Evolutionary conservation across 306 rosid genomes (phyloP).

Genomic region (Trichosanthes truncata): DNA sequence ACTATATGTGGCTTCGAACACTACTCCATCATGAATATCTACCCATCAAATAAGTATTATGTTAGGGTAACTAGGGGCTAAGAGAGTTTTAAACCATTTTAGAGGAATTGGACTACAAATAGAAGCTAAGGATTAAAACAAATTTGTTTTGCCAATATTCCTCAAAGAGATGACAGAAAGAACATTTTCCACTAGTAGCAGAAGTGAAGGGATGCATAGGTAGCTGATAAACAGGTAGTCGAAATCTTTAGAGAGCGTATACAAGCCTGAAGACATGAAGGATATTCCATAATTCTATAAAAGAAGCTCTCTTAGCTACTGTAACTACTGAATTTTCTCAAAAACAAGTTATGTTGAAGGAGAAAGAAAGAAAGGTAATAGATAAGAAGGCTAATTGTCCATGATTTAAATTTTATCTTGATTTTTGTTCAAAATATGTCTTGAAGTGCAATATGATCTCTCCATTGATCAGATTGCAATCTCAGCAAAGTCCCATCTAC

Average conservation of each 20-base stretch:
- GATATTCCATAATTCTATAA: background rate
- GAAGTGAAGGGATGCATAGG: background rate
- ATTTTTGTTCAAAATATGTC: background rate
- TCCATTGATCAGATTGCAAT: background rate
- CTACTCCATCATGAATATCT: too few relatives aligned
- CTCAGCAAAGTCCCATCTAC: background rate
- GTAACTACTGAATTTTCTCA: background rate
- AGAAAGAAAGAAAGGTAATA: background rate
- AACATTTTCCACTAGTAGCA: background rate
- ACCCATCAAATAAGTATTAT: background rate
- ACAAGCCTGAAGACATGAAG: background rate
- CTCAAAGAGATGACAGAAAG: background rate
- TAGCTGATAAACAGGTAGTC: background rate
- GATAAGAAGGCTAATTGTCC: background rate
- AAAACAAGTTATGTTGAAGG: background rate
- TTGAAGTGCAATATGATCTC: background rate
- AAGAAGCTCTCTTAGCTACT: background rate
- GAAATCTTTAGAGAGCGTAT: background rate
- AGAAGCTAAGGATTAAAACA: background rate
- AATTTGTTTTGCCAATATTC: background rate
- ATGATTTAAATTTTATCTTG: background rate
- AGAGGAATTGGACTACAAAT: background rate
- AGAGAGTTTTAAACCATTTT: background rate
- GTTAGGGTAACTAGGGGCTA: background rate
- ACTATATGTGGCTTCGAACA: too few relatives aligned